Base-by-base conservation (phyloP, 176 grass and related monocot species). In the Oryza rufipogon region DNA sequence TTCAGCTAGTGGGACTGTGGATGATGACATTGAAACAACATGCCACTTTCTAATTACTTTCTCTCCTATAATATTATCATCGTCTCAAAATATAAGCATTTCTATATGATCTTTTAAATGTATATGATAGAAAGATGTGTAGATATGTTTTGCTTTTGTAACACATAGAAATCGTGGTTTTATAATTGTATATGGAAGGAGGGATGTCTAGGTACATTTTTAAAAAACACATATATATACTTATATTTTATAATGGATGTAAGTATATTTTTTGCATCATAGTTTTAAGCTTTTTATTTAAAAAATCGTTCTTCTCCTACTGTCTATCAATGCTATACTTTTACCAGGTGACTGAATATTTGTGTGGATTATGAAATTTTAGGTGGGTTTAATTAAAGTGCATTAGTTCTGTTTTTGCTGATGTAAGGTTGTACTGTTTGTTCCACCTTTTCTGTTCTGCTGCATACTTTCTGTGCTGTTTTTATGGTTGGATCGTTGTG, bases 1-100 rank as follows among this genome's bases (percentile, higher is more conserved):
- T 72, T 52, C 70, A 32, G 51, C 30, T 91, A 83, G 84, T 90
- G 89, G 89, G 44, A 83, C n/a, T 23, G 58, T 22, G 58, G 89
- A 25, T 34, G 80, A 74, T 83, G 80, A 83, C 74, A 83, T 19
- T 80, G 89, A 87, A 69, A 67, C 34, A 41, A 17, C 10, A 36
- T 47, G n/a, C 69, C 32, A 19, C 25, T 22, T 4, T 60, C 6
- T 63, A 8, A 58, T 60, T 61, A 25, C 23, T 38, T n/a, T 42
- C 4, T 12, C 19, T 9, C 28, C 36, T 38, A 38, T 6, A 38
- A 6, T 38, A 38, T 38, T 38, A 38, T 38, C 36, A 0, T 38
- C 36, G 0, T 38, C 5, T 5, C 4, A 38, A 42, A 44, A 44
- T 44, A 44, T 44, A 44, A 11, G 7, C 10, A 44, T 44, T 9